Percentiles rank a stretch among this genome's conserved stretches.
phyloP scores from a whole-genome alignment of 345 rosid species.

The Salix viminalis region DNA sequence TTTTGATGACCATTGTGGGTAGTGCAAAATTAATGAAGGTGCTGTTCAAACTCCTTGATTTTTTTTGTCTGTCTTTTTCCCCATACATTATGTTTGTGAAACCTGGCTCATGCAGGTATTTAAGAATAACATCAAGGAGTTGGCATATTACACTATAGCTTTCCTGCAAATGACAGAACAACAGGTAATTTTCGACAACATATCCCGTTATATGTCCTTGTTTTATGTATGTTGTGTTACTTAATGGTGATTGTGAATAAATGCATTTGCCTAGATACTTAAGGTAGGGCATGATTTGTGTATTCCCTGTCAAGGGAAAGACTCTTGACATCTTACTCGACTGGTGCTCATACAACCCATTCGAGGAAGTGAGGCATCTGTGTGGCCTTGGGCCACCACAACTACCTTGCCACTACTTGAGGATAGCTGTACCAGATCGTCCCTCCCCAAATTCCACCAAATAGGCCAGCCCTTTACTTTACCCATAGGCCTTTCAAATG shows the following conservation, averaged over 20 bases:
- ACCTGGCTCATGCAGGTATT: conserved; percentile 45
- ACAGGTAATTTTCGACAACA: conserved; percentile 45
- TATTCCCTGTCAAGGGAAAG: too few species aligned
- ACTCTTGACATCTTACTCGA: too few species aligned
- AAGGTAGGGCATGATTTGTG: too few species aligned
- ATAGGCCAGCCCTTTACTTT: too few species aligned
- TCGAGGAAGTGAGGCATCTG: too few species aligned
- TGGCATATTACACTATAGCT: conserved; percentile 72
- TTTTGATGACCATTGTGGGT: conserved; percentile 75
- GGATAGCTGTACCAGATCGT: too few species aligned
- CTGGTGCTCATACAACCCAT: too few species aligned
- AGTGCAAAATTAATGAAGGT: conserved; percentile 68
- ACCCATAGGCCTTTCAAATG: too few species aligned
- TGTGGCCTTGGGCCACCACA: too few species aligned
- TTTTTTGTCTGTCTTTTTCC: conserved; percentile 4
- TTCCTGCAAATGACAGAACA: conserved; percentile 89
- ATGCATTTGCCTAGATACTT: not conserved
- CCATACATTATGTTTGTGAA: not conserved
- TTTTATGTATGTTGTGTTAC: not conserved
- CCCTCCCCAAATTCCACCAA: too few species aligned
- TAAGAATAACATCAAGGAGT: conserved; percentile 50
- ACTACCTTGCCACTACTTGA: too few species aligned
- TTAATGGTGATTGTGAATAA: not conserved
- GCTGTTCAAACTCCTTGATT: conserved; percentile 17
- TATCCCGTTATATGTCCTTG: not conserved